Base-by-base conservation (phyloP, 2,329 filamentous ascomycete species). In the Erysiphe pulchra region DNA sequence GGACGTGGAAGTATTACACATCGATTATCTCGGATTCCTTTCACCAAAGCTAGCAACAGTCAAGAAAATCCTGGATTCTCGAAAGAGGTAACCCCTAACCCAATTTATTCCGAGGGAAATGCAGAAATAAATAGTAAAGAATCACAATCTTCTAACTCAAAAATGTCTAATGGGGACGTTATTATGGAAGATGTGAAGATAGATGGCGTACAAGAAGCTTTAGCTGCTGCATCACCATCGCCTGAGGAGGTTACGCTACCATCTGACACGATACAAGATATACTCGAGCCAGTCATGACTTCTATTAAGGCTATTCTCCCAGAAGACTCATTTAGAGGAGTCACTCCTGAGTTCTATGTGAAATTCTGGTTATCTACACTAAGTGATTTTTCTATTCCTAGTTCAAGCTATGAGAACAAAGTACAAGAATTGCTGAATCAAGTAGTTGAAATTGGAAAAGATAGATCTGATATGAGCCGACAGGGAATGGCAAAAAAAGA, bases 341-440 rank as follows among this genome's bases (percentile, higher is more conserved):
- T 94, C 45, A 85, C 75, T 39, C 68, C 84, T 0, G 75, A 81
- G 30, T 87, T 94, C 58, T 94, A 84, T 56, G 74, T 81, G 39
- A 81, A 80, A 0, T 98, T 98, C 62, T 98, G 90, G 90, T 78
- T 86, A 44, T 67, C 94, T 12, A 77, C 84, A 28, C 70, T 92
- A 2, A 76, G 80, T 41, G 87, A 98, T 57, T 66, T 94, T 47
- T 72, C 74, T 47, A 75, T 86, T 50, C 81, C 82, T 1, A 74
- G 74, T 49, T 70, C 75, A 32, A 80, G 78, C 49, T 98, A 98
- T 57, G 71, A 80, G 42, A 70, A 75, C 14, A 85, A 92, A 56
- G 75, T 77, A 33, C 71, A 74, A 17, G 70, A 75, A 9, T 66
- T 85, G 18, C 72, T 77, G 52, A 73, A 72, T 46, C 75, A 79